phyloP scores from a whole-genome alignment of 2,329 filamentous ascomycete genomes.

The Albifimbria verrucaria region DNA sequence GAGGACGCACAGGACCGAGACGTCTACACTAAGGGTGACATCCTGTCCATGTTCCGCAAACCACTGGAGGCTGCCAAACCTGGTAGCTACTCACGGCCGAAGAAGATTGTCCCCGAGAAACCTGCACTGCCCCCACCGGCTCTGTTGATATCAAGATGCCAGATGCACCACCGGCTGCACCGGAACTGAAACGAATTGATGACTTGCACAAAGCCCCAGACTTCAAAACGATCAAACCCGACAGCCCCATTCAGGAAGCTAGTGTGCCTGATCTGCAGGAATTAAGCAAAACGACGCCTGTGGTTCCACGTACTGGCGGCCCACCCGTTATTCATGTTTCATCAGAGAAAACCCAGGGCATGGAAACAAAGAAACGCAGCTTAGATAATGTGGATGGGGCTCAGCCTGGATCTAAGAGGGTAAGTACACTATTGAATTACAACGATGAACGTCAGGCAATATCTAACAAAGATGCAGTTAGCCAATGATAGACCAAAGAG shows the following conservation, averaged over 20 bases:
- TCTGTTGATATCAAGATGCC: slow-evolving; percentile 14
- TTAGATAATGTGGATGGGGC: slow-evolving; percentile 32
- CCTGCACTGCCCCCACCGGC: slow-evolving; percentile 3
- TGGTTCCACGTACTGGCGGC: slow-evolving; percentile 22
- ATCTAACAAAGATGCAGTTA: slow-evolving; percentile 26
- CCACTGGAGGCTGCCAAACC: slow-evolving; percentile 35
- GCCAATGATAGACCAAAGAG: slow-evolving; percentile 26
- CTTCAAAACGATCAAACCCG: not conserved
- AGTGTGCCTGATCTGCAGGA: not conserved
- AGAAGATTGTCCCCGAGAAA: not conserved
- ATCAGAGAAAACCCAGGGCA: slow-evolving; percentile 9
- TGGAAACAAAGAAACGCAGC: slow-evolving; percentile 39
- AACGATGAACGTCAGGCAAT: too few species aligned
- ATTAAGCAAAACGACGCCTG: not conserved
- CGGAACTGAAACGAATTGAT: not conserved
- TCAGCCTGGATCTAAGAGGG: slow-evolving; percentile 35
- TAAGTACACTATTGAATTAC: too few species aligned
- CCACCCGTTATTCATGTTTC: slow-evolving; percentile 39
- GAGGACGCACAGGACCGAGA: slow-evolving; percentile 73
- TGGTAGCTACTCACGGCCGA: slow-evolving; percentile 14
- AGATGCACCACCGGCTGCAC: slow-evolving; percentile 8
- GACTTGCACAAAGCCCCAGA: not conserved
- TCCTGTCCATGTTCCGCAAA: slow-evolving; percentile 46
- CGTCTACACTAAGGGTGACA: slow-evolving; percentile 69
- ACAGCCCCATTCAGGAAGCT: not conserved